These are phyloP conservation scores for Chaetomidium leptoderma DNA, from an alignment of 495 filamentous ascomycete species.

Conservation along the genomic window DNA sequence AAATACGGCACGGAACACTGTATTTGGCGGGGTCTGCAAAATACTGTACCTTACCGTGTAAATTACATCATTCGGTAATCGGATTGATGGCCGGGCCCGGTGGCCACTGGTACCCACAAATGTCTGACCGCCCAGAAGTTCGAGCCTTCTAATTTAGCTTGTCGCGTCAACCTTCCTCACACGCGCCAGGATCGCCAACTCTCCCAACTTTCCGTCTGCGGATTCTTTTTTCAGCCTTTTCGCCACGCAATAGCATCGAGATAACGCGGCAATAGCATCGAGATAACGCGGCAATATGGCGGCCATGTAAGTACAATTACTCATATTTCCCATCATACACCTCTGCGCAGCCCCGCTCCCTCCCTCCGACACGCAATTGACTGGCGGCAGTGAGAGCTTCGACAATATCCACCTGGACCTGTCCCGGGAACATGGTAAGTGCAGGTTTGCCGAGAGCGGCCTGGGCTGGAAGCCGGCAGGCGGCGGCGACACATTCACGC, in stretches of 20 bases:
- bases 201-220: background rate
- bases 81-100: too few relatives aligned
- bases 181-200: background rate
- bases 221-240: background rate
- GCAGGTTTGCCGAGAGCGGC: conserved; percentile 86
- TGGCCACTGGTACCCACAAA: too few relatives aligned
- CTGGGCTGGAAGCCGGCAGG: conserved; percentile 88
- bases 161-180: conserved; percentile 15
- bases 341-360: background rate
- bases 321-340: background rate
- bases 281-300: conserved; percentile 9
- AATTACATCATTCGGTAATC: too few relatives aligned
- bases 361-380: background rate
- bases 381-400: conserved; percentile 67
- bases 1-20: too few relatives aligned
- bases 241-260: background rate
- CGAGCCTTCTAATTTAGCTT: conserved; percentile 17
- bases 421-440: conserved; percentile 83
- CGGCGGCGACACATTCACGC: conserved; percentile 86
- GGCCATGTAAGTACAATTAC: conserved; percentile 14
- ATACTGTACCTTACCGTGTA: too few relatives aligned
- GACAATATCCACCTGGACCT: conserved; percentile 94
- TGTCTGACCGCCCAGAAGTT: conserved; percentile 17
- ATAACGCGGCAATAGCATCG: background rate
- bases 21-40: too few relatives aligned